These are phyloP conservation scores for Wickerhamiella sergipiensis DNA, from an alignment of 805 yeast species.

Conservation along the genomic window DNA sequence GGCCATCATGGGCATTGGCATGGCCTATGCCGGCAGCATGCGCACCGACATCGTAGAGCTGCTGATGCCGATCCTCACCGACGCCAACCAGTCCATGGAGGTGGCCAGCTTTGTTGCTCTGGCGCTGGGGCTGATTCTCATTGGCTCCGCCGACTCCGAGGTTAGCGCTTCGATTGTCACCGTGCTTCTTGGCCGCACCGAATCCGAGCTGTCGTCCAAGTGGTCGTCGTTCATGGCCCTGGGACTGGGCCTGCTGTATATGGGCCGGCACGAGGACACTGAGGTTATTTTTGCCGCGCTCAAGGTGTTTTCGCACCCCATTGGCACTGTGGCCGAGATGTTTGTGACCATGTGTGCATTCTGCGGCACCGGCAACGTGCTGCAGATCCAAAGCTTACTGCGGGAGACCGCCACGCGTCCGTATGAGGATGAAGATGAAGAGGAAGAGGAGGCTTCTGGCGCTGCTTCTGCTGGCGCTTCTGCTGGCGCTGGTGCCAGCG, in stretches of 20 bases:
- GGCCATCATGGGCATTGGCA: slow-evolving; percentile 81
- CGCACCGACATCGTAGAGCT: slow-evolving; percentile 70
- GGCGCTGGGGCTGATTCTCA: slow-evolving; percentile 86
- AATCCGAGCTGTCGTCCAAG: slow-evolving; percentile 61
- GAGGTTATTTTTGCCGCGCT: slow-evolving; percentile 83
- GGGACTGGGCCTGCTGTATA: slow-evolving; percentile 79
- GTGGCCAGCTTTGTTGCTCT: slow-evolving; percentile 75
- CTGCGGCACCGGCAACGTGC: slow-evolving; percentile 95
- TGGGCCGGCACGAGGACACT: slow-evolving; percentile 90
- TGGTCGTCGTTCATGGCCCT: slow-evolving; percentile 85
- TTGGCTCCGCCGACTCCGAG: slow-evolving; percentile 92
- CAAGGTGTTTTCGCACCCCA: slow-evolving; percentile 90
- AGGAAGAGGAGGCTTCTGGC: slow-evolving; percentile 17
- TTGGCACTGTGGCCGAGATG: slow-evolving; percentile 76
- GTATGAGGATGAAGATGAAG: slow-evolving; percentile 51
- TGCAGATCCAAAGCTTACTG: slow-evolving; percentile 80
- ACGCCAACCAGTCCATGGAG: slow-evolving; percentile 60
- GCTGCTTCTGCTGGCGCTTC: too few species aligned
- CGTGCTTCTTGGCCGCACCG: slow-evolving; percentile 75
- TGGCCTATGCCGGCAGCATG: slow-evolving; percentile 89
- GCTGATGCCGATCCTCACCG: slow-evolving; percentile 71
- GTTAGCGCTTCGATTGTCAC: slow-evolving; percentile 85
- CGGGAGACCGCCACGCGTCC: slow-evolving; percentile 63
- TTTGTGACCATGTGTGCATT: slow-evolving; percentile 86
- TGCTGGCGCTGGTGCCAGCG: too few species aligned